phyloP scores from a whole-genome alignment of 2,329 filamentous ascomycete species.

The Sporothrix phasma region DNA sequence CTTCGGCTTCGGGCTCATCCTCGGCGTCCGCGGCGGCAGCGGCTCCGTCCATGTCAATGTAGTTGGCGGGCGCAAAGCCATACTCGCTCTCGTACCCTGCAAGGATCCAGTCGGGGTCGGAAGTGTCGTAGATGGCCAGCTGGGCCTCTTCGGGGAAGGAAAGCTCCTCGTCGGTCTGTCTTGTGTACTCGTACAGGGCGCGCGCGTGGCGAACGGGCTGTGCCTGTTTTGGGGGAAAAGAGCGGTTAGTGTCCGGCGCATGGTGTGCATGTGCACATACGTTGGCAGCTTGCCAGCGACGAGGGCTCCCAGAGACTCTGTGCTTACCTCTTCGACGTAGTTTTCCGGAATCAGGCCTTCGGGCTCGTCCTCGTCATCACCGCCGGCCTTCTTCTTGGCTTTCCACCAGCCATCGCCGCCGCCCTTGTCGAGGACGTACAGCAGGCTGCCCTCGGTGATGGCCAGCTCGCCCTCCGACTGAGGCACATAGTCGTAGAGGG shows the following conservation, averaged over 20 bases:
- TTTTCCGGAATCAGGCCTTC: conserved; percentile 86
- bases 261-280: background rate
- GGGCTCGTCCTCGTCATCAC: conserved; percentile 82
- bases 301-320: background rate
- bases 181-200: conserved; percentile 95
- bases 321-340: conserved; percentile 80
- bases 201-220: conserved; percentile 56
- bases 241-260: background rate
- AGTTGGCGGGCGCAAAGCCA: conserved; percentile 92
- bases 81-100: conserved; percentile 77
- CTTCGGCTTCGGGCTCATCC: conserved; percentile 33
- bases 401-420: conserved; percentile 83
- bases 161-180: conserved; percentile 95
- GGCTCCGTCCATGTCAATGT: conserved; percentile 58
- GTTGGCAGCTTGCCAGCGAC: background rate
- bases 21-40: conserved; percentile 23
- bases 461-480: conserved; percentile 22
- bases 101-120: conserved; percentile 93
- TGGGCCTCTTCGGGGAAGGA: conserved; percentile 85
- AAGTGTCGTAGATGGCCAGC: conserved; percentile 76
- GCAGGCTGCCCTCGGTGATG: conserved; percentile 20
- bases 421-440: conserved; percentile 44
- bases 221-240: conserved; percentile 33
- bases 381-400: conserved; percentile 78
- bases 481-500: conserved; percentile 22